These are phyloP conservation scores for Alternaria incomplexa DNA, from an alignment of 2,329 filamentous ascomycete species.

Conservation along the genomic window DNA sequence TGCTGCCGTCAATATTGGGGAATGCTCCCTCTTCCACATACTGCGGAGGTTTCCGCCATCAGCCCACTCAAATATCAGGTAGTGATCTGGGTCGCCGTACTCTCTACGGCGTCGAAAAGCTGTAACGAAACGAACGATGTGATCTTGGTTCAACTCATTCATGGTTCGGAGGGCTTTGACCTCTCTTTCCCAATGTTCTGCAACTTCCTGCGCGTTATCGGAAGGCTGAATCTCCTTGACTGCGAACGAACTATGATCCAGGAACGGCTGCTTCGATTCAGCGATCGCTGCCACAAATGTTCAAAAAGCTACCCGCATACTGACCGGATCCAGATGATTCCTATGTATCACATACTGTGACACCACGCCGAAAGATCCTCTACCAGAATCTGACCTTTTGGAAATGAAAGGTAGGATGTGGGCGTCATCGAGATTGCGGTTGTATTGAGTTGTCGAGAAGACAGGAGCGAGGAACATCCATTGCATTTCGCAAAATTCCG, in stretches of 20 bases:
- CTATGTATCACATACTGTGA: constrained; percentile 11
- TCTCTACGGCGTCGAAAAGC: constrained; percentile 14
- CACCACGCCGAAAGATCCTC: constrained; percentile 15
- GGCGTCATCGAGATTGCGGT: not conserved
- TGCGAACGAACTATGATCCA: not conserved
- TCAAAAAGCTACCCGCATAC: too few species aligned
- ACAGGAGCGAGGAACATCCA: not conserved
- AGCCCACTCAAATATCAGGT: constrained; percentile 31
- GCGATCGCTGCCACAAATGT: too few species aligned
- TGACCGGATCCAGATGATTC: constrained; percentile 11
- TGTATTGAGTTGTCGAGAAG: not conserved
- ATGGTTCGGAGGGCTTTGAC: constrained; percentile 16
- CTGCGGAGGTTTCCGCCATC: constrained; percentile 25
- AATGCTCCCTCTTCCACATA: constrained; percentile 17
- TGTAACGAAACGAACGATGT: constrained; percentile 25
- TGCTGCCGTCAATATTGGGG: constrained; percentile 3
- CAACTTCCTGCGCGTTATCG: constrained; percentile 3
- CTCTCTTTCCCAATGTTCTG: constrained; percentile 15
- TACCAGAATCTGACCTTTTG: not conserved
- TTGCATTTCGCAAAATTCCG: not conserved
- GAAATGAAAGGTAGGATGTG: constrained; percentile 4
- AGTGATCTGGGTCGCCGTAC: constrained; percentile 4
- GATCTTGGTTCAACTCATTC: constrained; percentile 18
- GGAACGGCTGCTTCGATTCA: not conserved
- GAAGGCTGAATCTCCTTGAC: constrained; percentile 17